Evolutionary conservation across 805 yeast species (phyloP).

Genomic region (Suhomyces sp.): DNA sequence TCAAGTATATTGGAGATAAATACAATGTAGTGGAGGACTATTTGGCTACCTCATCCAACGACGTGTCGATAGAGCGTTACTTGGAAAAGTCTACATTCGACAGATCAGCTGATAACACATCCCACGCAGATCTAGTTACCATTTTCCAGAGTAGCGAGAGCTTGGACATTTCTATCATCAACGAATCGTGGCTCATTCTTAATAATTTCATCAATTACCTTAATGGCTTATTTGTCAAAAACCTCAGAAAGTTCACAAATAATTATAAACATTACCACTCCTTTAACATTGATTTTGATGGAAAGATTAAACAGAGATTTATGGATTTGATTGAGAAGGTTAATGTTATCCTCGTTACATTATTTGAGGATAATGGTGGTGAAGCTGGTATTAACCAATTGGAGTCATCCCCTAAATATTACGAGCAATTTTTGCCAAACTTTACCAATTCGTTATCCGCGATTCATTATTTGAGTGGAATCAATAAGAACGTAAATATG

Average conservation of each 20-base stretch:
- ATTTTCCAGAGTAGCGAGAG: slow-evolving; percentile 39
- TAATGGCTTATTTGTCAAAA: slow-evolving; percentile 28
- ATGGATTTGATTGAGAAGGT: slow-evolving; percentile 26
- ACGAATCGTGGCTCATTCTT: slow-evolving; percentile 45
- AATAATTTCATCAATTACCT: slow-evolving; percentile 35
- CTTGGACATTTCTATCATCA: slow-evolving; percentile 40
- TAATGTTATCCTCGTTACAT: slow-evolving; percentile 22
- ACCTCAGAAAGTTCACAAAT: slow-evolving; percentile 34
- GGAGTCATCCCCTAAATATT: slow-evolving; percentile 36
- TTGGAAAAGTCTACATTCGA: slow-evolving; percentile 1
- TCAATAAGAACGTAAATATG: slow-evolving; percentile 26
- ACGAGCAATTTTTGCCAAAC: slow-evolving; percentile 36
- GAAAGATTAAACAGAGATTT: slow-evolving; percentile 27
- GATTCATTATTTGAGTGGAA: slow-evolving; percentile 32
- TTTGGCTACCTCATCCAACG: slow-evolving; percentile 26
- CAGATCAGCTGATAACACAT: neutral
- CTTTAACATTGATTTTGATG: slow-evolving; percentile 29
- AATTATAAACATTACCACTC: slow-evolving; percentile 37
- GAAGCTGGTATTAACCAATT: slow-evolving; percentile 29
- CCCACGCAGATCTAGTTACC: slow-evolving; percentile 1
- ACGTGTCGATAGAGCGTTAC: slow-evolving; percentile 2
- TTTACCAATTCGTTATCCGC: slow-evolving; percentile 43
- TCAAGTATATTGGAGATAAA: slow-evolving; percentile 39
- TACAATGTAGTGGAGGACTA: slow-evolving; percentile 36
- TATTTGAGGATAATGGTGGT: slow-evolving; percentile 29